Evolutionary conservation across 2,329 filamentous ascomycete species (phyloP).

Genomic region (Helminthosporium solani): DNA sequence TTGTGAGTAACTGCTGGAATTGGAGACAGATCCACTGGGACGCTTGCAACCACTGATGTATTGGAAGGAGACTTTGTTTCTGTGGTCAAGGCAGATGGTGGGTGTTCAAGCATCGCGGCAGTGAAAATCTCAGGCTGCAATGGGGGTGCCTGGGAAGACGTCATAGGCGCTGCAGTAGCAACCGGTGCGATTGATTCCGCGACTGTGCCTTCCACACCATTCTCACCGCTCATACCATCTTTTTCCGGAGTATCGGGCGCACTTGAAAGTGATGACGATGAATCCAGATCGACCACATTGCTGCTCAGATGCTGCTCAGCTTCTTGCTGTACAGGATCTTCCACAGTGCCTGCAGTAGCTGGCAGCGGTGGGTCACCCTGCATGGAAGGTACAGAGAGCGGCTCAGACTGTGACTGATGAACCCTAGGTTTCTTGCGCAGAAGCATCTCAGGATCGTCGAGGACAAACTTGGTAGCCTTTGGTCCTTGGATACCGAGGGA

Average conservation of each 20-base stretch:
- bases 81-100: background rate
- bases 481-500: conserved; percentile 19
- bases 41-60: background rate
- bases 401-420: background rate
- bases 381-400: background rate
- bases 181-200: background rate
- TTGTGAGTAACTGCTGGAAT: background rate
- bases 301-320: background rate
- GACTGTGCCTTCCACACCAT: background rate
- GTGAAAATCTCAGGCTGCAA: background rate
- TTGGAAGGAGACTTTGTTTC: background rate
- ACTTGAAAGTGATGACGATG: conserved; percentile 9
- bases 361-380: background rate
- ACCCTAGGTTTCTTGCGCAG: conserved; percentile 12
- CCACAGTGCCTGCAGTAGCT: background rate
- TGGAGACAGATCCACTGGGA: background rate
- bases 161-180: background rate
- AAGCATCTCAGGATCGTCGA: conserved; percentile 25
- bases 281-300: background rate
- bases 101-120: background rate
- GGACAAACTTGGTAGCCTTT: conserved; percentile 17
- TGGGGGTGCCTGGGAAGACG: background rate
- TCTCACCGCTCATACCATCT: background rate
- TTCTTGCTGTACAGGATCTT: background rate
- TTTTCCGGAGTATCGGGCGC: conserved; percentile 3